Conservation (phyloP, 2,329 filamentous ascomycete species). For the Berkeleyomyces rouxiae region DNA sequence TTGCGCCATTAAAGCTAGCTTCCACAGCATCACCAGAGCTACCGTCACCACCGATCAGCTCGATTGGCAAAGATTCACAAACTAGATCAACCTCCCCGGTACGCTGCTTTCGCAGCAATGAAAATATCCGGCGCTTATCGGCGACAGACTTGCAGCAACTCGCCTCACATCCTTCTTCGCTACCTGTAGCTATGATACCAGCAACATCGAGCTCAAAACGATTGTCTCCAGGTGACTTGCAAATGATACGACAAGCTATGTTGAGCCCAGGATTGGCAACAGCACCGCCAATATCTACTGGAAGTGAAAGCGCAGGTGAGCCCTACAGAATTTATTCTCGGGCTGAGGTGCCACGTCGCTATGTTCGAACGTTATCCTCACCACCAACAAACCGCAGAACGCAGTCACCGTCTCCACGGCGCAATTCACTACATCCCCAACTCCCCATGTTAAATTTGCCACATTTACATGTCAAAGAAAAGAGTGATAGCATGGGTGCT, state of each 20-base stretch:
- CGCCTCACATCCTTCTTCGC: slow-evolving; percentile 38
- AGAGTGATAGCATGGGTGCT: background rate
- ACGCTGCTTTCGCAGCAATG: slow-evolving; percentile 19
- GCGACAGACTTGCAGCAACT: slow-evolving; percentile 42
- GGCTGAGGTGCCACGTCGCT: slow-evolving; percentile 1
- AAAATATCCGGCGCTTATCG: slow-evolving; percentile 36
- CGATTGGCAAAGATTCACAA: background rate
- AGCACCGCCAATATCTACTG: background rate
- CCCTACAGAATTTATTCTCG: background rate
- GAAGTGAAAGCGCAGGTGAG: background rate
- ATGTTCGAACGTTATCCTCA: slow-evolving; percentile 9
- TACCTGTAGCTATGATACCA: slow-evolving; percentile 30
- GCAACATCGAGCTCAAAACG: slow-evolving; percentile 20
- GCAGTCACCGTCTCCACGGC: slow-evolving; percentile 1
- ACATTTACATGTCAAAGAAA: slow-evolving; percentile 37
- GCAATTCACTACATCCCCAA: background rate
- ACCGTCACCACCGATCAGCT: background rate
- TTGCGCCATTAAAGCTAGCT: background rate
- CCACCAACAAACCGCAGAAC: slow-evolving; percentile 7
- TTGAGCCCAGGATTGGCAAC: slow-evolving; percentile 1
- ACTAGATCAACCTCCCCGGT: background rate
- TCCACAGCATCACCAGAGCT: background rate
- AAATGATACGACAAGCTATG: slow-evolving; percentile 20
- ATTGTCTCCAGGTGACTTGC: slow-evolving; percentile 7
- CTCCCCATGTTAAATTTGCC: slow-evolving; percentile 18